These are phyloP conservation scores for Alternaria sp. DNA, from an alignment of 2,329 filamentous ascomycete genomes.

Conservation along the genomic window DNA sequence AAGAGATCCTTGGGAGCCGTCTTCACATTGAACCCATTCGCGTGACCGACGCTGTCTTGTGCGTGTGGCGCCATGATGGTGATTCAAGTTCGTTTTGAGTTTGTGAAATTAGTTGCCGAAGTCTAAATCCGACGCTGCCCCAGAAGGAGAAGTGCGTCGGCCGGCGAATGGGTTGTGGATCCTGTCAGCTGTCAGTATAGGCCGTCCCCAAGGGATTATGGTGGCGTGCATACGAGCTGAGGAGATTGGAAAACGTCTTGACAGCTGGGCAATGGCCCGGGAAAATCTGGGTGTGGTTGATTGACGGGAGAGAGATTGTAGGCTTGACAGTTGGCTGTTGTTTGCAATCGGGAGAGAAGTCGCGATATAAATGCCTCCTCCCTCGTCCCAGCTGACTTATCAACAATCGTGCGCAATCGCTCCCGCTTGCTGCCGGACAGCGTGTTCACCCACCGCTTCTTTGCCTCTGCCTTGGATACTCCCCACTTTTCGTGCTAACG, in stretches of 20 bases:
- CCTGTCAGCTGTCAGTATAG: slow-evolving; percentile 59
- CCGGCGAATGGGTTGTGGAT: slow-evolving; percentile 95
- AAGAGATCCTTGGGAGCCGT: slow-evolving; percentile 70
- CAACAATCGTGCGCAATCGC: slow-evolving; percentile 29
- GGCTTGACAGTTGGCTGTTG: slow-evolving; percentile 19
- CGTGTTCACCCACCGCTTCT: slow-evolving; percentile 45
- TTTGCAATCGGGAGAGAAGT: slow-evolving; percentile 17
- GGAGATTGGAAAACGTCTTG: slow-evolving; percentile 99
- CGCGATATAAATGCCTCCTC: slow-evolving; percentile 32
- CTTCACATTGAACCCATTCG: slow-evolving; percentile 61
- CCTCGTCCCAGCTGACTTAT: slow-evolving; percentile 30
- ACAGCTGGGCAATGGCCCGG: slow-evolving; percentile 64
- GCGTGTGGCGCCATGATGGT: slow-evolving; percentile 92
- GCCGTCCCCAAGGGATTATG: slow-evolving; percentile 13
- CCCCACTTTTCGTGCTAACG: slow-evolving; percentile 39
- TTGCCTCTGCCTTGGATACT: slow-evolving; percentile 21
- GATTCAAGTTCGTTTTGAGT: slow-evolving; percentile 36
- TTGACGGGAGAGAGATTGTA: slow-evolving; percentile 18
- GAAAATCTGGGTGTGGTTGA: slow-evolving; percentile 31
- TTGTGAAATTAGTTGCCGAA: slow-evolving; percentile 48
- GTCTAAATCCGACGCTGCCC: slow-evolving; percentile 74
- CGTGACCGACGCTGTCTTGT: slow-evolving; percentile 66
- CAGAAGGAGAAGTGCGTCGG: slow-evolving; percentile 90
- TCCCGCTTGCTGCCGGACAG: slow-evolving; percentile 41
- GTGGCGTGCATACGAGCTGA: slow-evolving; percentile 81